Evolutionary conservation across 2,329 filamentous ascomycete species (phyloP), one percentile per base, ranked within the genome.

Genomic region (Colletotrichum navitas): DNA sequence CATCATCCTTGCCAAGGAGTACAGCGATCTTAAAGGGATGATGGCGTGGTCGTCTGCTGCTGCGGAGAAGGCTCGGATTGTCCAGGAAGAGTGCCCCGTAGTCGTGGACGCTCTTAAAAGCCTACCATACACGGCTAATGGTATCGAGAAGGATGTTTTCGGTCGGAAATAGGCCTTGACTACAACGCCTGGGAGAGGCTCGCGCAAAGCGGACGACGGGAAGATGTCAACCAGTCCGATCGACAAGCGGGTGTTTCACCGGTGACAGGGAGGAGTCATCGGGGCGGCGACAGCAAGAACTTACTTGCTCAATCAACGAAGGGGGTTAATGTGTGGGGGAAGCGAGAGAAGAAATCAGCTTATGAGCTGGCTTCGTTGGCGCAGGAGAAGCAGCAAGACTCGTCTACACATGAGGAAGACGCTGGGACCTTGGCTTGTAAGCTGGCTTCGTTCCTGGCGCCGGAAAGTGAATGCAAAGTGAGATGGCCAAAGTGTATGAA

Each of bases 11-110:
- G 83, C 84, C 73, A 82, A 82, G 65, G 83, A 86, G 65, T 89
- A 87, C 79, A 79, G 86, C 52, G 83, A 87, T 63, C 79, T 88
- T 51, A 83, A 86, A 67, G 81, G 82, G 74, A 79, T 84, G 76
- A 81, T 83, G 24, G 81, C 83, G 0, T 89, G 86, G 86, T 88
- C 86, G 2, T 75, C 74, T 3, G 81, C 83, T 3, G 81, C 85
- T 10, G 82, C 83, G n/a, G 78, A 76, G 18, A 78, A 82, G 73
- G 76, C 85, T 21, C 73, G 75, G 3, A 76, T 79, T 45, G 80
- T 88, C 41, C 78, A 83, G 49, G 75, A 75, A 12, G 77, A 79
- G 6, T 86, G 82, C 63, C 82, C 85, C 12, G 79, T 76, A 62
- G 76, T 85, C 0, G 77, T 85, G 70, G 75, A 79, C n/a, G 84